Evolutionary conservation across 2,329 filamentous ascomycete genomes (phyloP).

Genomic region (Colletotrichum costaricense): DNA sequence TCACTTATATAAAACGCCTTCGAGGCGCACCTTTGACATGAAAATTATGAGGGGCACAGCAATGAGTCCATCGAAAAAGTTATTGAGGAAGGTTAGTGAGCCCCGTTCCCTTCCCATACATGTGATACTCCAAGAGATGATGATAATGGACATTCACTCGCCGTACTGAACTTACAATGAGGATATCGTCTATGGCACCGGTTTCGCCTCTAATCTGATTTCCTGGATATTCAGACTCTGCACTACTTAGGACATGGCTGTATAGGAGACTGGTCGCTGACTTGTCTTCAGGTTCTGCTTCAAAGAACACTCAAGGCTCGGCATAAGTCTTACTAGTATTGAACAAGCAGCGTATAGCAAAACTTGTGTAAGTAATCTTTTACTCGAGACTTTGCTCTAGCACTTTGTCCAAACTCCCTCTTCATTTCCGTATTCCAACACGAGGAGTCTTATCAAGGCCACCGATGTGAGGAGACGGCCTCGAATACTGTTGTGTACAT

Average conservation of each 20-base stretch:
- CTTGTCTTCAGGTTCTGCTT: neutral
- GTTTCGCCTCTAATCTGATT: slow-evolving; percentile 26
- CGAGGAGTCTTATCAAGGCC: neutral
- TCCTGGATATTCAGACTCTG: neutral
- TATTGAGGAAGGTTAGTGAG: neutral
- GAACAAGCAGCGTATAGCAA: no score
- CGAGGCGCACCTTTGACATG: no score
- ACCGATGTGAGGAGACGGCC: neutral
- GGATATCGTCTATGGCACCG: slow-evolving; percentile 9
- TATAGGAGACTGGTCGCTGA: neutral
- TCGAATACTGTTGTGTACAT: neutral
- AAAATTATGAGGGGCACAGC: neutral
- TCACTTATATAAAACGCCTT: neutral
- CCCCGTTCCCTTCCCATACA: neutral
- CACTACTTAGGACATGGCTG: neutral
- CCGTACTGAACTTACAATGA: slow-evolving; percentile 17
- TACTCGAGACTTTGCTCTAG: no score
- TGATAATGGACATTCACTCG: slow-evolving; percentile 22
- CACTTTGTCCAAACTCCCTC: no score
- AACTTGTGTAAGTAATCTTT: no score
- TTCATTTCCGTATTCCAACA: no score
- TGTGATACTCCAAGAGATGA: neutral
- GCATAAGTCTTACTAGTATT: no score
- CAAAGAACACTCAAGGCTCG: no score
- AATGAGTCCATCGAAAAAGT: neutral